Conservation (phyloP, 2,329 filamentous ascomycete genomes). For the Fonsecaea multimorphosa region DNA sequence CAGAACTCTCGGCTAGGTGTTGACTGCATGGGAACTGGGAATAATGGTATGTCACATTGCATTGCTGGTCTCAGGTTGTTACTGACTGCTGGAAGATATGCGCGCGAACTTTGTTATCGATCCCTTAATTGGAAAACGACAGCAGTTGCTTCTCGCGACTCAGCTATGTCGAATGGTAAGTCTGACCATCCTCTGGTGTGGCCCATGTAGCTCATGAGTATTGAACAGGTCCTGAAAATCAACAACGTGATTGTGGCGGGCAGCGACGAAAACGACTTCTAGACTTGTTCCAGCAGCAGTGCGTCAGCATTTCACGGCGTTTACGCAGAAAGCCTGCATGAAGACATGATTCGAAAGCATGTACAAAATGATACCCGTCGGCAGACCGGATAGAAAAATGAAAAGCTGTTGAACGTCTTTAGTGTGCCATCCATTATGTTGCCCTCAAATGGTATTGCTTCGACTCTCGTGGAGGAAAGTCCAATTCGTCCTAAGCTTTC, state of each 20-base stretch:
- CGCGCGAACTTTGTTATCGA: constrained; percentile 98
- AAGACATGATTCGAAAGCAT: constrained; percentile 17
- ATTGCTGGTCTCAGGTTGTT: constrained; percentile 22
- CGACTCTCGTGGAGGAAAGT: neutral
- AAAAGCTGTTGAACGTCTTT: constrained; percentile 6
- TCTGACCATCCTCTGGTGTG: neutral
- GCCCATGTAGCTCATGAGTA: constrained; percentile 8
- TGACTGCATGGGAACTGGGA: constrained; percentile 95
- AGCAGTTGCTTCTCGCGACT: constrained; percentile 93
- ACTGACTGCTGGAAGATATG: constrained; percentile 70
- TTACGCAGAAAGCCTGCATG: constrained; percentile 20
- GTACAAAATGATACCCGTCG: constrained; percentile 30
- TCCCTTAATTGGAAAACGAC: constrained; percentile 95
- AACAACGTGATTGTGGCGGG: constrained; percentile 96
- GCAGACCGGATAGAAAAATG: constrained; percentile 26
- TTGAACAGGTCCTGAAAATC: constrained; percentile 68
- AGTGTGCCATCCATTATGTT: neutral
- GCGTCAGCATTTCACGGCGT: constrained; percentile 22
- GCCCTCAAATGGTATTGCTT: neutral
- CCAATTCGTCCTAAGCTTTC: neutral
- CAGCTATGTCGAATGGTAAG: constrained; percentile 90
- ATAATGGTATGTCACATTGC: constrained; percentile 66
- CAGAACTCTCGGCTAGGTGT: constrained; percentile 81
- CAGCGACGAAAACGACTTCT: constrained; percentile 85
- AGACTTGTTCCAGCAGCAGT: constrained; percentile 13